Conservation (phyloP, 257 asterid genomes). For the Agastache rugosa region DNA sequence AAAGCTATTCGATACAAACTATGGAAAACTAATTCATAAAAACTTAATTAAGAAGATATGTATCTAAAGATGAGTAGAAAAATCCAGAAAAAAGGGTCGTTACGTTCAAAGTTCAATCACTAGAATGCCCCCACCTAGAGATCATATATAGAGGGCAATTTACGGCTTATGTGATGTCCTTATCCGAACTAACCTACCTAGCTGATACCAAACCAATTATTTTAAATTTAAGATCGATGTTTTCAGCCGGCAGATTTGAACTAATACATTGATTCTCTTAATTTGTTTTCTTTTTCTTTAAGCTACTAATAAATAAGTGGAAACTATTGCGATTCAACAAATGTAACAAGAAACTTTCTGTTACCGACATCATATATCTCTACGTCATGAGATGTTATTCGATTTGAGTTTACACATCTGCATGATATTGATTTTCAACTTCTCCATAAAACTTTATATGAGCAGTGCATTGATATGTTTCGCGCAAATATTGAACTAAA, state of each 20-base stretch:
- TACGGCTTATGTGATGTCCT: conserved; percentile 20
- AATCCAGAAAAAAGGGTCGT: conserved; percentile 10
- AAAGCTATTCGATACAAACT: conserved; percentile 14
- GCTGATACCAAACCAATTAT: neutral
- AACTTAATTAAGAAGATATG: neutral
- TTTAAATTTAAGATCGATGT: neutral
- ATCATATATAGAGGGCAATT: neutral
- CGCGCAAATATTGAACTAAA: neutral
- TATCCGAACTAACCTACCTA: conserved; percentile 36
- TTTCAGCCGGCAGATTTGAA: conserved; percentile 23
- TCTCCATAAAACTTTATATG: neutral
- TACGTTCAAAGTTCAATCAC: neutral
- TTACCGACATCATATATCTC: neutral
- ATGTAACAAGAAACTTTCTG: neutral
- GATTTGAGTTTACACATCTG: neutral
- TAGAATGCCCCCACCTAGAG: conserved; percentile 7
- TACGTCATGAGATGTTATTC: neutral
- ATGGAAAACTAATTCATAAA: neutral
- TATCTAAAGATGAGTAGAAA: neutral
- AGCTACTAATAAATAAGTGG: neutral
- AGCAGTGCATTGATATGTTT: neutral
- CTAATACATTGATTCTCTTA: neutral
- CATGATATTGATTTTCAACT: neutral
- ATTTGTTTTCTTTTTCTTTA: neutral
- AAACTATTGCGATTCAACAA: conserved; percentile 3